Base-by-base conservation (phyloP, 805 yeast genomes). In the Sugiyamaella boreocaroliniensis region DNA sequence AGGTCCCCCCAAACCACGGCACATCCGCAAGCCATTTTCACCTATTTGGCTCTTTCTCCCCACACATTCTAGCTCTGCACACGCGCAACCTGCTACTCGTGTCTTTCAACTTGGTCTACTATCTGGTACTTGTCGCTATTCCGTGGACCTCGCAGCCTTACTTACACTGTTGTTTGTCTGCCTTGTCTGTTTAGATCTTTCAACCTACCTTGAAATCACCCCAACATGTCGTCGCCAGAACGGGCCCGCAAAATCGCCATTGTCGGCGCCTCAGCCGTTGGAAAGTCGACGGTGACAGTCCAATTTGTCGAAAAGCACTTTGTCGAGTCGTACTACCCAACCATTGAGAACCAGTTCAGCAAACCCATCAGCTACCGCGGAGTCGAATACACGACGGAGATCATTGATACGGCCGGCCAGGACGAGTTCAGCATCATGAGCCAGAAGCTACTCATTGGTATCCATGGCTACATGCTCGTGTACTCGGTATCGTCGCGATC, bases 321-420 rank as follows among this genome's bases (percentile, higher is more conserved):
- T 64, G 81, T 83, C 19, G 93, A 85, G 64, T 75, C 81, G 11
- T 85, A 86, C 67, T 86, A 85, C 65, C 93, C 95, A 19, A 86
- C 93, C 3, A 83, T 83, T 54, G 89, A 84, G 61, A 85, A 83
- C 66, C 87, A 83, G 63, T 83, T 83, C 65, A 74, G 79, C 62
- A 84, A 83, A 63, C 71, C 74, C 40, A 73, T 85, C 59, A 73
- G 69, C 42, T 76, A 81, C 63, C 78, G 81, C 51, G 81, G 80
- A 54, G 80, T 79, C 58, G 81, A 81, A 40, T 85, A 82, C 61
- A 80, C 81, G 44, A 77, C 86, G 29, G 92, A 85, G 64, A 82
- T 86, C 50, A 70, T 85, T 58, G 95, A 86, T 64, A 86, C 93
- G 0, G 90, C 92, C 1, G 95, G 95, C 1, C 92, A 85, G 68